A percentile compares a stretch with the other conserved stretches of the same genome.
phyloP scores from a whole-genome alignment of 2,329 filamentous ascomycete genomes.

The Alternaria burnsii region DNA sequence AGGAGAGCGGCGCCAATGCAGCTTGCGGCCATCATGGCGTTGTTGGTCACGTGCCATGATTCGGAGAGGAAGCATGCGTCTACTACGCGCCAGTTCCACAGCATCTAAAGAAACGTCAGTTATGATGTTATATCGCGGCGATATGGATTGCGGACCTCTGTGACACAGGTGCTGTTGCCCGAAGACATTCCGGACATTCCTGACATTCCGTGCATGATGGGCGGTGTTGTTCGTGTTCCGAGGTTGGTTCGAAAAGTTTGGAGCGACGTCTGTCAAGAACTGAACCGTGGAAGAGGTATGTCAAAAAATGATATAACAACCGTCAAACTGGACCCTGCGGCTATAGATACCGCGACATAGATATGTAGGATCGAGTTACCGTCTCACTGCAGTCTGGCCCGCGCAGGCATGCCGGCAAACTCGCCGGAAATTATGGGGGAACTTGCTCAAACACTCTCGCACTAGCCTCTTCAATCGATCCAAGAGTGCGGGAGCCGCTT shows the following conservation, averaged over 20 bases:
- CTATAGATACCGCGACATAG: conserved; percentile 16
- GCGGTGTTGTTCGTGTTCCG: conserved; percentile 1
- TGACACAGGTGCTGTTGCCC: conserved; percentile 45
- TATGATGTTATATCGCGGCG: neutral
- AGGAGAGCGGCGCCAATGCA: conserved; percentile 82
- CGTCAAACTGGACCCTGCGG: neutral
- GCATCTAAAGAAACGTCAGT: conserved; percentile 65
- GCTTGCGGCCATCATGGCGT: conserved; percentile 77
- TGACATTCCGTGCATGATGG: conserved; percentile 27
- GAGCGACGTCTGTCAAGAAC: neutral
- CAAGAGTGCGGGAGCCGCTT: neutral
- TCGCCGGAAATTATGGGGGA: conserved; percentile 36
- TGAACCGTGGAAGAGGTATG: neutral
- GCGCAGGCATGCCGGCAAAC: conserved; percentile 12
- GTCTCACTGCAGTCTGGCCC: conserved; percentile 13
- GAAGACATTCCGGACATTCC: conserved; percentile 21
- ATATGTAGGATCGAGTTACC: conserved; percentile 22
- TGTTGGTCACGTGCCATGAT: conserved; percentile 74
- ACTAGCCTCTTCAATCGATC: conserved; percentile 1
- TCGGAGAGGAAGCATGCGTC: conserved; percentile 74
- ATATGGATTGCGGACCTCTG: conserved; percentile 45
- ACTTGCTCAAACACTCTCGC: conserved; percentile 44
- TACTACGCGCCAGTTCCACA: conserved; percentile 81
- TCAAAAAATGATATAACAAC: neutral
- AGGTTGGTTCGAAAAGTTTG: neutral